These are phyloP conservation scores for Colletotrichum tanaceti DNA, from an alignment of 2,329 filamentous ascomycete genomes.

Conservation along the genomic window DNA sequence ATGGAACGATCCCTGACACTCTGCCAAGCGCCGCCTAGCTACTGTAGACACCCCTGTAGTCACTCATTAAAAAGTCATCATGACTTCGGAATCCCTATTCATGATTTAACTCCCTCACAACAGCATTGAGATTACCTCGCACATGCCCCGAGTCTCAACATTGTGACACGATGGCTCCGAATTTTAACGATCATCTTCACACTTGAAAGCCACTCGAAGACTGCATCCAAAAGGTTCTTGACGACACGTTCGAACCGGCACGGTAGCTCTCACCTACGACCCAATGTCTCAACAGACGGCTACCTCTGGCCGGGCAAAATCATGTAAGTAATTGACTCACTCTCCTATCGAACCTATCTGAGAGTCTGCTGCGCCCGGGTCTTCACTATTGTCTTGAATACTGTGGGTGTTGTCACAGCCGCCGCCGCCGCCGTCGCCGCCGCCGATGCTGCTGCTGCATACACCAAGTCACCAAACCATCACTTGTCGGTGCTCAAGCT, in stretches of 20 bases:
- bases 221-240: background rate
- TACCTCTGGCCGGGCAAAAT: slow-evolving; percentile 25
- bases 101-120: background rate
- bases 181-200: background rate
- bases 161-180: background rate
- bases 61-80: slow-evolving; percentile 14
- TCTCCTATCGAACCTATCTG: background rate
- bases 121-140: background rate
- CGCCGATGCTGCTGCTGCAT: no score
- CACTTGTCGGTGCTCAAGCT: background rate
- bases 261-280: background rate
- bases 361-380: background rate
- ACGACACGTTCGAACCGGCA: background rate
- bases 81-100: background rate
- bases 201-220: background rate
- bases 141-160: background rate
- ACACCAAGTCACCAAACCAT: background rate
- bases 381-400: background rate
- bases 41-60: background rate
- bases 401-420: background rate
- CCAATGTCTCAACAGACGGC: slow-evolving; percentile 29
- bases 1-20: background rate
- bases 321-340: slow-evolving; percentile 22
- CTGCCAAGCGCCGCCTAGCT: background rate
- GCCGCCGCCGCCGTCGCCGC: background rate